Evolutionary conservation across 1,284 basidiomycete species (phyloP).

Genomic region (Amylostereum areolatum): DNA sequence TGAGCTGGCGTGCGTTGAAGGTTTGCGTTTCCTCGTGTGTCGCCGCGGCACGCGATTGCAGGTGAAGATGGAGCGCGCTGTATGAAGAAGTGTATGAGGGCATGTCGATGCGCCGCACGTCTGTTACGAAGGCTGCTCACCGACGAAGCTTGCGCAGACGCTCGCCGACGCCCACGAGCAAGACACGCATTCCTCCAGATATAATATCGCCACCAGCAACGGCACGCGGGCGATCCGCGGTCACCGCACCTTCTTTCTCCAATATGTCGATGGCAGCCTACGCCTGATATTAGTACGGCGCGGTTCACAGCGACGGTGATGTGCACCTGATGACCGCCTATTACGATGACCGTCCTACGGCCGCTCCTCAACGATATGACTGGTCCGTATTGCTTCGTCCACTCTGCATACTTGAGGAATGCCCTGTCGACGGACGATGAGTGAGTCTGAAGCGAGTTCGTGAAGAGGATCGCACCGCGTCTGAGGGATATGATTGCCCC

Average conservation of each 20-base stretch:
- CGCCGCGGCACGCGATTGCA: conserved; percentile 41
- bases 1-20: conserved; percentile 38
- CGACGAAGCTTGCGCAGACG: conserved; percentile 19
- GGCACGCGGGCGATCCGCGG: conserved; percentile 19
- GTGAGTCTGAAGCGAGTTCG: background rate
- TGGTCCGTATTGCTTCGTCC: conserved; percentile 32
- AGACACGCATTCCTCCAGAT: conserved; percentile 19
- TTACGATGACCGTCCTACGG: conserved; percentile 24
- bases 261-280: conserved; percentile 24
- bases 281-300: background rate
- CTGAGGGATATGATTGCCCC: conserved; percentile 5
- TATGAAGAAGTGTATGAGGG: background rate
- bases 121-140: conserved; percentile 8
- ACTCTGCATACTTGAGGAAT: conserved; percentile 21
- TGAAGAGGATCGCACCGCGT: conserved; percentile 2
- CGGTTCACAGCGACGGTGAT: background rate
- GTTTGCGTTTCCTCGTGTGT: conserved; percentile 43
- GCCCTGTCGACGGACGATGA: background rate
- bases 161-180: conserved; percentile 16
- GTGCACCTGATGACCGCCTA: conserved; percentile 27
- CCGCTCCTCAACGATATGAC: conserved; percentile 28
- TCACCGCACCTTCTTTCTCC: conserved; percentile 23
- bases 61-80: conserved; percentile 44
- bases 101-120: background rate
- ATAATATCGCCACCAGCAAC: conserved; percentile 19